Evolutionary conservation across 352 stramenopile species (phyloP).

Genomic region (Pythium brassicae): DNA sequence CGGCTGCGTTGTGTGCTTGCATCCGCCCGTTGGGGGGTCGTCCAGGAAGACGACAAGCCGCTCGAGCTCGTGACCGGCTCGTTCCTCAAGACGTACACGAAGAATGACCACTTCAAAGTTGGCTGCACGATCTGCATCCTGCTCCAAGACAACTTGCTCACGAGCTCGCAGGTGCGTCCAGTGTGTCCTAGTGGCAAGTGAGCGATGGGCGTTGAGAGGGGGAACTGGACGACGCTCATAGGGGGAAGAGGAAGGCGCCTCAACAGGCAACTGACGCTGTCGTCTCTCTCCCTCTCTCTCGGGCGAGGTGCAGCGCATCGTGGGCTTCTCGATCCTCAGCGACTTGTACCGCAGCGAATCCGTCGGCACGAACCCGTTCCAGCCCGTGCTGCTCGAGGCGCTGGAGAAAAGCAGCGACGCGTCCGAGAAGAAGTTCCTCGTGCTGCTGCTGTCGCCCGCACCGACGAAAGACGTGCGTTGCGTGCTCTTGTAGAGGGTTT

Average conservation of each 20-base stretch:
- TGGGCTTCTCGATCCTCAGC: constrained; percentile 83
- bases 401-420: constrained; percentile 69
- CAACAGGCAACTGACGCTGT: not conserved
- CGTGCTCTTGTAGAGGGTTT: not conserved
- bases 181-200: no score
- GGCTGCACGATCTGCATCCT: constrained; percentile 89
- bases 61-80: constrained; percentile 64
- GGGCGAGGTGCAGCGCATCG: constrained; percentile 77
- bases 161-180: constrained; percentile 67
- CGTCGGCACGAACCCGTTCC: constrained; percentile 77
- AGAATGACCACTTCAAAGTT: constrained; percentile 89
- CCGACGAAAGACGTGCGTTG: constrained; percentile 49
- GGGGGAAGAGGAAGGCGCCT: no score
- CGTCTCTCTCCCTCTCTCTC: not conserved
- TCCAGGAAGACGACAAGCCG: constrained; percentile 80
- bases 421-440: constrained; percentile 77
- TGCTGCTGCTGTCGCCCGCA: constrained; percentile 53
- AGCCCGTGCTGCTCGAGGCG: constrained; percentile 82
- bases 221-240: no score
- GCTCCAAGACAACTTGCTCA: constrained; percentile 89
- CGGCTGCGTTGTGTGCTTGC: no score
- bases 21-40: not conserved
- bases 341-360: constrained; percentile 83
- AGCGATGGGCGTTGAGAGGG: no score
- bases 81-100: constrained; percentile 79